phyloP scores from a whole-genome alignment of 2,329 filamentous ascomycete species.

The Lachnellula cervina region DNA sequence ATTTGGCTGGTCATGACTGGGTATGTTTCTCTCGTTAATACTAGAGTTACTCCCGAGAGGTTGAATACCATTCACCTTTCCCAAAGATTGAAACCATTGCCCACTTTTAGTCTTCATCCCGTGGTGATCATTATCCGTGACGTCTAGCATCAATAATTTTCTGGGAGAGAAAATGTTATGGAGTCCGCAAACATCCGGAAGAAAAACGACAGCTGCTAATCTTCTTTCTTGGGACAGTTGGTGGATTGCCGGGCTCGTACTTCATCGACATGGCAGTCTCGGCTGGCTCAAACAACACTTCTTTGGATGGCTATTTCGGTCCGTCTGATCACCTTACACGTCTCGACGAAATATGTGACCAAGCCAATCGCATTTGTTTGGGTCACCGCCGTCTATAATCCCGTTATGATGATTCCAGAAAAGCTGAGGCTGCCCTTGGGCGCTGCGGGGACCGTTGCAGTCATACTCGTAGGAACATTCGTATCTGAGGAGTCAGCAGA shows the following conservation, averaged over 20 bases:
- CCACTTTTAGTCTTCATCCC: background rate
- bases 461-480: conserved; percentile 76
- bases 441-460: conserved; percentile 58
- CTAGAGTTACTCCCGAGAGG: background rate
- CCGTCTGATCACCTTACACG: conserved; percentile 68
- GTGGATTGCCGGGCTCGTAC: conserved; percentile 61
- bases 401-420: conserved; percentile 60
- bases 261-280: conserved; percentile 60
- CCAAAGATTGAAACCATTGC: too few species aligned
- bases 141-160: background rate
- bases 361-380: conserved; percentile 63
- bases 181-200: background rate
- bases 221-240: conserved; percentile 9
- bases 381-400: conserved; percentile 56
- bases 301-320: conserved; percentile 71
- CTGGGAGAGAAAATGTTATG: background rate
- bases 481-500: conserved; percentile 64
- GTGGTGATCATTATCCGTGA: background rate
- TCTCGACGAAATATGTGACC: conserved; percentile 63
- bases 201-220: background rate
- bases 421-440: conserved; percentile 59
- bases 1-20: conserved; percentile 12
- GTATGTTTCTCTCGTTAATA: background rate
- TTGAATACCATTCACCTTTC: background rate
- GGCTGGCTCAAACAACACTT: conserved; percentile 82